Evolutionary conservation across 495 filamentous ascomycete species (phyloP).

Genomic region (Neurospora sp.): DNA sequence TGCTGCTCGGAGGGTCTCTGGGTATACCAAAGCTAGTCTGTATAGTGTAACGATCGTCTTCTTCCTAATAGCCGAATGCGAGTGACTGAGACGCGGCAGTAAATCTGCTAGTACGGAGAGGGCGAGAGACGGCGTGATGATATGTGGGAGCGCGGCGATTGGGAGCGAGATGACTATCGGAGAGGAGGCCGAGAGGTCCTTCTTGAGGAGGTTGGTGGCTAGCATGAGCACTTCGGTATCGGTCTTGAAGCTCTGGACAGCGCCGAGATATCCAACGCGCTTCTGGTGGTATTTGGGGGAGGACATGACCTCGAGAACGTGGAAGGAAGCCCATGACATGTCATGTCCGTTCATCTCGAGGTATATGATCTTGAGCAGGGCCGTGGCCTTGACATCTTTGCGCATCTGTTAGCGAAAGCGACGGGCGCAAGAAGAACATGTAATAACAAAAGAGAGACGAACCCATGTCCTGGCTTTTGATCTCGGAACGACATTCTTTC

Average conservation of each 20-base stretch:
- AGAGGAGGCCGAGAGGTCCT: conserved; percentile 75
- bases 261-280: conserved; percentile 89
- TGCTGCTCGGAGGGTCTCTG: conserved; percentile 79
- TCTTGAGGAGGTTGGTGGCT: conserved; percentile 93
- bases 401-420: conserved; percentile 12
- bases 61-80: conserved; percentile 73
- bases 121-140: conserved; percentile 83
- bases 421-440: neutral
- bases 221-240: conserved; percentile 98
- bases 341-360: conserved; percentile 98
- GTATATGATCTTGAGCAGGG: conserved; percentile 88
- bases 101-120: conserved; percentile 80
- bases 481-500: conserved; percentile 88
- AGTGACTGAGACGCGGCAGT: conserved; percentile 76
- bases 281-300: conserved; percentile 90
- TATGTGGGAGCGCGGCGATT: conserved; percentile 76
- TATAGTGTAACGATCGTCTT: conserved; percentile 93
- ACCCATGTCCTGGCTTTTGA: conserved; percentile 88
- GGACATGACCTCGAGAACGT: conserved; percentile 98
- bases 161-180: conserved; percentile 73
- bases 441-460: conserved; percentile 11
- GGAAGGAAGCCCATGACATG: conserved; percentile 99
- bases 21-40: conserved; percentile 83
- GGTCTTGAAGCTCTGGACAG: conserved; percentile 87
- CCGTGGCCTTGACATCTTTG: conserved; percentile 87